Evolutionary conservation across 495 filamentous ascomycete species (phyloP).

Genomic region (Aspergillus funiculosus): DNA sequence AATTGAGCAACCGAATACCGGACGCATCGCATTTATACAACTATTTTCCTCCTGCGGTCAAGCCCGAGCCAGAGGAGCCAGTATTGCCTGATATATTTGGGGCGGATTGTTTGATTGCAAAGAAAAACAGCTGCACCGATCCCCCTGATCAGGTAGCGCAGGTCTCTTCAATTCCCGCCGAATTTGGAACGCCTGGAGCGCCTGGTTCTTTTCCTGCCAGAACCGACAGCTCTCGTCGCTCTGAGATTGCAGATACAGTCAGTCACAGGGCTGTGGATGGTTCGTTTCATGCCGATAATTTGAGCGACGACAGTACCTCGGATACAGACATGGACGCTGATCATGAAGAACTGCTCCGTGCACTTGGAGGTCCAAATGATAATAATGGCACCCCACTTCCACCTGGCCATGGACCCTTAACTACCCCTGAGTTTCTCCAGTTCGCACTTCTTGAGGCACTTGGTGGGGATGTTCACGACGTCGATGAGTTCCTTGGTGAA

Average conservation of each 20-base stretch:
- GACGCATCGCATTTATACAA: slow-evolving; percentile 29
- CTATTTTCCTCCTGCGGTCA: slow-evolving; percentile 23
- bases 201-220: neutral
- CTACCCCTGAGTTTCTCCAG: slow-evolving; percentile 20
- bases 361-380: slow-evolving; percentile 7
- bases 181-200: neutral
- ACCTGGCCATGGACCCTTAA: slow-evolving; percentile 11
- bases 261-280: slow-evolving; percentile 21
- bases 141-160: too few relatives aligned
- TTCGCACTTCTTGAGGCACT: slow-evolving; percentile 21
- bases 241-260: slow-evolving; percentile 18
- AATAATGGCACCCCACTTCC: slow-evolving; percentile 4
- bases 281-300: slow-evolving; percentile 17
- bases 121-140: too few relatives aligned
- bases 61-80: slow-evolving; percentile 18
- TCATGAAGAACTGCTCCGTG: slow-evolving; percentile 1
- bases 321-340: slow-evolving; percentile 8
- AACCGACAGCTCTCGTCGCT: slow-evolving; percentile 9
- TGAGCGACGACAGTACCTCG: slow-evolving; percentile 14
- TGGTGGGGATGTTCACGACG: slow-evolving; percentile 17
- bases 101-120: slow-evolving; percentile 24
- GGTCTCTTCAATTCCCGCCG: too few relatives aligned
- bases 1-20: slow-evolving; percentile 18
- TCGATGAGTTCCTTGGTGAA: slow-evolving; percentile 18
- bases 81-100: slow-evolving; percentile 30